Conservation (phyloP, 345 rosid species). For the Eutrema yunnanense region DNA sequence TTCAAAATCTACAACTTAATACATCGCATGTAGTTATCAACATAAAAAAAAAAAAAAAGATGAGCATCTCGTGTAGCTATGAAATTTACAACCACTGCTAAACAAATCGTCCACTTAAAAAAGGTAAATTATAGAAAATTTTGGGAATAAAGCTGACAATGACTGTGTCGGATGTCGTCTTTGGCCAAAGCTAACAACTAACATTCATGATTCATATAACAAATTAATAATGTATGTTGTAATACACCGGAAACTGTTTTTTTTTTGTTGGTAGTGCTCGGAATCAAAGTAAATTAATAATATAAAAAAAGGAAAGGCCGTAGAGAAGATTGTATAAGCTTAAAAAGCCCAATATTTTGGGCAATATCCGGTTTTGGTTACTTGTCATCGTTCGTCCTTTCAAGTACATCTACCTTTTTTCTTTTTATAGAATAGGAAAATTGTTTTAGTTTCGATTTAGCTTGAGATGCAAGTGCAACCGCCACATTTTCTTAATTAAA, state of each 20-base stretch:
- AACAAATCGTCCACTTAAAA: conserved; percentile 25
- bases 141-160: conserved; percentile 27
- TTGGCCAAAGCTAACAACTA: conserved; percentile 8
- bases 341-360: conserved; percentile 9
- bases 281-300: neutral
- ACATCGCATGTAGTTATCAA: conserved; percentile 1
- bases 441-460: neutral
- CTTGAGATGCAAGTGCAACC: neutral
- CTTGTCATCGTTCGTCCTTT: conserved; percentile 8
- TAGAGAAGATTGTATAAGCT: neutral
- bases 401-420: neutral
- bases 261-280: neutral
- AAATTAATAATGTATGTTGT: too few relatives aligned
- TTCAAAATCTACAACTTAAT: neutral
- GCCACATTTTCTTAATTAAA: neutral
- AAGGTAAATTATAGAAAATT: conserved; percentile 6
- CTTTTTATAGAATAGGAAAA: too few relatives aligned
- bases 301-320: conserved; percentile 4
- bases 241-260: neutral
- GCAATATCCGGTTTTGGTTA: neutral
- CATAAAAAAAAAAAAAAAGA: neutral
- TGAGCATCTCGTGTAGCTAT: neutral
- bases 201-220: too few relatives aligned
- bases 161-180: conserved; percentile 27
- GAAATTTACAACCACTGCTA: conserved; percentile 14